Evolutionary conservation across 805 yeast genomes (phyloP), one percentile per base, ranked within the genome.

Genomic region (Lachancea dasiensis): DNA sequence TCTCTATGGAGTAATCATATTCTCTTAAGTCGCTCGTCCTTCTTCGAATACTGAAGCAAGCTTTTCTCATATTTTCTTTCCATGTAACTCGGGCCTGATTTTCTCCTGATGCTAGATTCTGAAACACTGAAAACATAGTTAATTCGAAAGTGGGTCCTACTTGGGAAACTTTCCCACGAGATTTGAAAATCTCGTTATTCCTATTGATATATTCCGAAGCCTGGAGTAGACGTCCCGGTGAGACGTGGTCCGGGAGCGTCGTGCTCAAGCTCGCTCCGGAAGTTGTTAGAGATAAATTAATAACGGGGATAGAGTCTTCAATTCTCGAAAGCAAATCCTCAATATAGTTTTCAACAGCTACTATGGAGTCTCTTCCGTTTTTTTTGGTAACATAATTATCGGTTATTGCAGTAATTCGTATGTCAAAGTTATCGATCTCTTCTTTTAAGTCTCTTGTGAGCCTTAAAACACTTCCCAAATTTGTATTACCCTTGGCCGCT

Each of bases 31-130:
- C 38, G 35, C 41, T 45, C 10, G 45, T 41, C 2, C 53, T 38
- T 18, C 73, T 52, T 38, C 51, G 48, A 3, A 82, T 48, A 24
- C 58, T 59, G 0, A 76, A 72, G 38, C 56, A 51, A 23, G 81
- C 73, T 39, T 75, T 68, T 13, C 86, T 79, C 58, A 67, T 73
- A 34, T 78, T 79, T 47, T 84, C 94, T 46, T 79, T 80, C 94
- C 94, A 84, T 2, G 74, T 66, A 2, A 83, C 68, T 37, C 72
- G 69, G 13, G 52, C 53, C 5, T 49, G 41, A 28, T 73, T 50
- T 32, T 70, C 69, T 4, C 26, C 22, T 5, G 41, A 27, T 17
- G 31, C 32, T 8, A 76, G 69, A 40, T 77, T 74, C 51, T 77
- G 77, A 49, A 81, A 83, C 3, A 84, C 70, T 4, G 84, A 66